Evolutionary conservation across 176 grass and related monocot genomes (phyloP).

Genomic region (Carex cristatella): DNA sequence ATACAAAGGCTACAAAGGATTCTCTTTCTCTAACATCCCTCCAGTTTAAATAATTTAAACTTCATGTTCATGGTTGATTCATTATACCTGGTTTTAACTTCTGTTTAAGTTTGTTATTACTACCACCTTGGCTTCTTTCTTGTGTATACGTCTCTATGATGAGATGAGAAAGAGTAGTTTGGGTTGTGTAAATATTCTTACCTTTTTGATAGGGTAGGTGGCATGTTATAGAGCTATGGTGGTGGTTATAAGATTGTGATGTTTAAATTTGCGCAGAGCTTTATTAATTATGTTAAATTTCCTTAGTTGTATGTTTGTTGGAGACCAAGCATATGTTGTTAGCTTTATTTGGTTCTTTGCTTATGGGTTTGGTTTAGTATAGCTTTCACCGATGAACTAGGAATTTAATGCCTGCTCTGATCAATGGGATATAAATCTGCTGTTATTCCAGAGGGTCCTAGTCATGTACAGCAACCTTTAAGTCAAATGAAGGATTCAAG

Average conservation of each 20-base stretch:
- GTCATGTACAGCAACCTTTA: neutral
- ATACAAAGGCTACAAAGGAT: conserved; percentile 87
- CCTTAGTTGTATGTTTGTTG: neutral
- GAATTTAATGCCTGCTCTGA: neutral
- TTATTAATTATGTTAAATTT: neutral
- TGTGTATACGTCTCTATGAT: conserved; percentile 13
- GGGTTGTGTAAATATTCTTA: conserved; percentile 17
- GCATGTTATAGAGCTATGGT: neutral
- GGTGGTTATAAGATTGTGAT: conserved; percentile 9
- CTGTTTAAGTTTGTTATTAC: conserved; percentile 7
- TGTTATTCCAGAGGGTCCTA: neutral
- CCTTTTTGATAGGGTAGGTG: neutral
- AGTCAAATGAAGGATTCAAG: no score
- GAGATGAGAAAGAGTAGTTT: conserved; percentile 4
- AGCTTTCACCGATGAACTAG: neutral
- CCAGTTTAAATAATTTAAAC: conserved; percentile 41
- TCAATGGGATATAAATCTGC: neutral
- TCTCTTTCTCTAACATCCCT: conserved; percentile 89
- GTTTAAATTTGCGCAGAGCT: neutral
- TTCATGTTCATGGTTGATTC: neutral
- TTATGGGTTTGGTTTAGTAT: neutral
- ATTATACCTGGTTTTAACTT: neutral
- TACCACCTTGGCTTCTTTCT: neutral
- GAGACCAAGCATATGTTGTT: neutral
- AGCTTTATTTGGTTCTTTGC: neutral